Percentiles rank a stretch among this genome's conserved stretches.
Evolutionary conservation across 2,329 filamentous ascomycete species (phyloP).

Genomic region (Sordariomycetes sp.): DNA sequence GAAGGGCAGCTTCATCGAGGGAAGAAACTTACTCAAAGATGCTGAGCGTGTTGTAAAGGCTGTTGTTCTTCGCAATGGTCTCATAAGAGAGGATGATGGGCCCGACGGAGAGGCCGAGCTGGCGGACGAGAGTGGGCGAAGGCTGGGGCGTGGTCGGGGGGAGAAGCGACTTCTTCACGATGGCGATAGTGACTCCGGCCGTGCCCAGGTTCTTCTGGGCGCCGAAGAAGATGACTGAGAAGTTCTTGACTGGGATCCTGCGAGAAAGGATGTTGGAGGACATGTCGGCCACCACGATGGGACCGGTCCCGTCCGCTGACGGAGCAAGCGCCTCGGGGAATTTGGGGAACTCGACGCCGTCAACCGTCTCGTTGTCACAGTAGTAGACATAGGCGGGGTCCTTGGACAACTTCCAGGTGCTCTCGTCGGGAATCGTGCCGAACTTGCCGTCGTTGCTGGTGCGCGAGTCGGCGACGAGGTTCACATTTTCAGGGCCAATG

Average conservation of each 20-base stretch:
- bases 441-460: constrained; percentile 69
- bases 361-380: constrained; percentile 90
- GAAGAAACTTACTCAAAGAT: constrained; percentile 61
- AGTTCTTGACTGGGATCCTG: constrained; percentile 66
- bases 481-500: constrained; percentile 68
- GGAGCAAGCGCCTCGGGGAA: constrained; percentile 55
- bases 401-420: constrained; percentile 65
- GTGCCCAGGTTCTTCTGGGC: constrained; percentile 91
- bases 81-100: constrained; percentile 77
- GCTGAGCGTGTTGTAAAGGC: constrained; percentile 88
- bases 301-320: constrained; percentile 48
- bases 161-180: constrained; percentile 73
- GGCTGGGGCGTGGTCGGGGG: constrained; percentile 57
- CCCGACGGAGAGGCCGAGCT: constrained; percentile 64
- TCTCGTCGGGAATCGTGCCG: constrained; percentile 68
- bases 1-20: background rate
- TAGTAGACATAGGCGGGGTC: constrained; percentile 71
- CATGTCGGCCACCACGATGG: constrained; percentile 86
- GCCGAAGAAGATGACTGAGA: constrained; percentile 78
- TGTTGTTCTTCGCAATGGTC: constrained; percentile 84
- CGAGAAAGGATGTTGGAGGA: constrained; percentile 85
- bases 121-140: constrained; percentile 56
- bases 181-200: constrained; percentile 76
- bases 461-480: constrained; percentile 62
- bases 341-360: constrained; percentile 81